These are phyloP conservation scores for Colletotrichum eremochloae DNA, from an alignment of 2,329 filamentous ascomycete genomes.

Conservation along the genomic window DNA sequence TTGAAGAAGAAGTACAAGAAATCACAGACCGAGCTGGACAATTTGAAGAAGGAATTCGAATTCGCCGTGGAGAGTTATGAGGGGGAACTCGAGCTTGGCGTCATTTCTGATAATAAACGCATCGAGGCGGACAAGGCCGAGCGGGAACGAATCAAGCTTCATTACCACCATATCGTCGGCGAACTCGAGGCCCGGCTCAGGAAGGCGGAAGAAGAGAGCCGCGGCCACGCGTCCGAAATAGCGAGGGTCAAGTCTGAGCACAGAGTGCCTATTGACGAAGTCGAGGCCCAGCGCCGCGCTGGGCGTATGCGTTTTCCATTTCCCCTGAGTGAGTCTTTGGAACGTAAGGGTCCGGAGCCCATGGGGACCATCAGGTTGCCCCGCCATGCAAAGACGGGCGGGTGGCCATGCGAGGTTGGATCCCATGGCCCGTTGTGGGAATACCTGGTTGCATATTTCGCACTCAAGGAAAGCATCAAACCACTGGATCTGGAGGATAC, in stretches of 20 bases:
- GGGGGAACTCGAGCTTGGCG: too few species aligned
- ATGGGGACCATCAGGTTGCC: too few species aligned
- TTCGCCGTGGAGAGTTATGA: fast-evolving
- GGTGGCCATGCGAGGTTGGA: not conserved
- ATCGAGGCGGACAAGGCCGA: not conserved
- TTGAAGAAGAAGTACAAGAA: not conserved
- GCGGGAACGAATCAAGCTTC: not conserved
- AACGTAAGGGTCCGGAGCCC: too few species aligned
- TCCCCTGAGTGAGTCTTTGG: too few species aligned
- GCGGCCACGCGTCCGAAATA: not conserved
- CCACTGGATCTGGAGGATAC: not conserved
- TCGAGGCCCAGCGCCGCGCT: not conserved
- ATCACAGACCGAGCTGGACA: too few species aligned
- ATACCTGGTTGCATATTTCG: not conserved
- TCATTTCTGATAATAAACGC: too few species aligned
- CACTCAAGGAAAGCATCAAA: not conserved
- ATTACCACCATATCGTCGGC: not conserved
- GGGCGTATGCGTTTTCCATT: too few species aligned
- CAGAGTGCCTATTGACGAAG: not conserved
- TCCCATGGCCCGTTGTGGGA: not conserved
- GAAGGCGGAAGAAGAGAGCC: not conserved
- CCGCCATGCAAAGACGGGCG: not conserved
- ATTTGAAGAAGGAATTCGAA: too few species aligned
- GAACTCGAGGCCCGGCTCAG: not conserved
- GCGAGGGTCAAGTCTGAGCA: not conserved